Conservation (phyloP, 2,329 filamentous ascomycete species). For the Ophiostoma quercus region DNA sequence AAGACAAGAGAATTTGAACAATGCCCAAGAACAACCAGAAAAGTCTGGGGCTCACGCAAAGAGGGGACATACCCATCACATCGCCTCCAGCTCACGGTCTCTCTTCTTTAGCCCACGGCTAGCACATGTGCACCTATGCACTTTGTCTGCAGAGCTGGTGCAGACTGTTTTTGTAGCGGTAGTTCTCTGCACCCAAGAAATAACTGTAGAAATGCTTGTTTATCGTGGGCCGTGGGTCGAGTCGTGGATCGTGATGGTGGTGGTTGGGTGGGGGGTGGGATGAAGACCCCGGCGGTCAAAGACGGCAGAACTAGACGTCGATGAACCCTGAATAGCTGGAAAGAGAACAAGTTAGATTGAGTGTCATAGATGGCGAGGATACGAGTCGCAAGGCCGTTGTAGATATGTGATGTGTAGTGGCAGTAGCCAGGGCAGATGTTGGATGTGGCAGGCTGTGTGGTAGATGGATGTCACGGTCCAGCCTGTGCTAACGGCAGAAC, state of each 20-base stretch:
- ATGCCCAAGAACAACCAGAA: neutral
- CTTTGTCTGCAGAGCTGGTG: neutral
- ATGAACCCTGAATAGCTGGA: neutral
- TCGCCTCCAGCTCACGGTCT: constrained; percentile 22
- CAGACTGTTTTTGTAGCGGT: neutral
- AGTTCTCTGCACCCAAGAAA: neutral
- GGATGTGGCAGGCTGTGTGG: neutral
- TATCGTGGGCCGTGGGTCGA: neutral
- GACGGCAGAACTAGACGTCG: constrained; percentile 13
- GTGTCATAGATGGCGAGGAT: neutral
- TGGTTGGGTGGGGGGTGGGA: constrained; percentile 12
- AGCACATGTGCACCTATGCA: constrained; percentile 22
- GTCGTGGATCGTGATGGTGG: neutral
- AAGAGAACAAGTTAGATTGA: neutral
- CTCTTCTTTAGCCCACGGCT: constrained; percentile 16
- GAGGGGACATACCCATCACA: constrained; percentile 25
- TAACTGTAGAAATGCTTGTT: neutral
- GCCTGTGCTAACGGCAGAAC: neutral
- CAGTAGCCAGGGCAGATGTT: neutral
- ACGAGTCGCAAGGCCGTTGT: neutral
- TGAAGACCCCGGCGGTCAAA: constrained; percentile 16
- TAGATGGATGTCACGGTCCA: neutral
- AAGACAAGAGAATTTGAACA: neutral
- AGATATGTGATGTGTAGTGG: neutral
- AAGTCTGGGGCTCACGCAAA: constrained; percentile 14